These are phyloP conservation scores for Kalmusia sp. DNA, from an alignment of 2,329 filamentous ascomycete genomes.

Conservation along the genomic window DNA sequence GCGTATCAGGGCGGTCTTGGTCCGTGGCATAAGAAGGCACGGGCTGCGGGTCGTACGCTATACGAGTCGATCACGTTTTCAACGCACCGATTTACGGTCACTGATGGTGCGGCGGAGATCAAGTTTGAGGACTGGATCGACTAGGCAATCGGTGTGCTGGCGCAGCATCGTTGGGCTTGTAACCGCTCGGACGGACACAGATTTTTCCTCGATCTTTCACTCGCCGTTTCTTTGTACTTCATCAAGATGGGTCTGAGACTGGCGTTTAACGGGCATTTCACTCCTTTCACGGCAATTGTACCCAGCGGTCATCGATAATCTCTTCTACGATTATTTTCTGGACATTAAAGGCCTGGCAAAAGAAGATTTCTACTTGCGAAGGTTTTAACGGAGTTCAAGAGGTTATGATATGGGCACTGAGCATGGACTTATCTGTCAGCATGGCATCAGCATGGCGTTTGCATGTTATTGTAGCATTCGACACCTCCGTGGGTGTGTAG, in stretches of 20 bases:
- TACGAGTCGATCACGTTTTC: constrained; percentile 53
- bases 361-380: background rate
- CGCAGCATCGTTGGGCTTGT: background rate
- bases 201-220: background rate
- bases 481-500: too few species aligned
- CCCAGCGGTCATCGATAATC: too few species aligned
- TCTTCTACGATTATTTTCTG: too few species aligned
- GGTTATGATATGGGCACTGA: background rate
- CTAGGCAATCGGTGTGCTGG: constrained; percentile 8
- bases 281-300: too few species aligned
- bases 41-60: constrained; percentile 56
- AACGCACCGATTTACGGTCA: constrained; percentile 64
- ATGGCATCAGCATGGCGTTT: background rate
- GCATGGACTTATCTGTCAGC: background rate
- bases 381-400: background rate
- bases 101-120: constrained; percentile 70
- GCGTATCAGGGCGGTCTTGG: constrained; percentile 66
- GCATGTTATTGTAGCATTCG: too few species aligned
- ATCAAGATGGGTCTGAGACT: too few species aligned
- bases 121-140: constrained; percentile 41
- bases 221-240: too few species aligned
- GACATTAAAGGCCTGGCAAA: background rate
- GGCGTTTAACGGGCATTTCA: too few species aligned
- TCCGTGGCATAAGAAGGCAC: constrained; percentile 63
- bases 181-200: background rate